Evolutionary conservation across 1,284 basidiomycete species (phyloP), one percentile per base, ranked within the genome.

Genomic region (Kwoniella shivajii): DNA sequence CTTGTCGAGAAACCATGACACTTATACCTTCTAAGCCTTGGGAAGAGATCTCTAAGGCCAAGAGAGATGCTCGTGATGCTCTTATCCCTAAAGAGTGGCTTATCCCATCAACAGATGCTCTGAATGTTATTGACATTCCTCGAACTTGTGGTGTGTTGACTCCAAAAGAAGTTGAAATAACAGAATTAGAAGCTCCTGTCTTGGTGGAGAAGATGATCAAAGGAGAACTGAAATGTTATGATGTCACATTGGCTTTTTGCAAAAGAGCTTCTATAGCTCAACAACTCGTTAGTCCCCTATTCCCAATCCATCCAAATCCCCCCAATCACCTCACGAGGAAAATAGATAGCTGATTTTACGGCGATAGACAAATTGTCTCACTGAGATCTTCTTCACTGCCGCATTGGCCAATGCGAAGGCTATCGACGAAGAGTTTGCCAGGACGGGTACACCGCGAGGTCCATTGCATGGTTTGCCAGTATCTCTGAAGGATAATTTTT

Each of bases 211-310:
- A 61, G 58, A 63, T 75, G 58, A 14, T 60, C 7, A 45, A 27
- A n/a, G 60, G 61, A 14, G 57, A 67, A 50, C 50, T 67, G 29
- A 69, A 54, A 20, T 62, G 63, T n/a, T 63, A 67, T 44, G 65
- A 61, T 11, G 71, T 75, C n/a, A 61, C 44, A n/a, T 42, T 38
- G 37, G 76, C 89, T 0, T 91, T 88, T 73, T 85, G 84, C 72
- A 91, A 92, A 78, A 81, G 89, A 20, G 88, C 90, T 0, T 81
- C 88, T 46, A 77, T 92, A 48, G 89, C 90, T 0, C 90, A 92
- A 57, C 90, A 92, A 71, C 75, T 90, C 13, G 90, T 90, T 59
- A 70, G 86, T 79, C 5, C 37, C 27, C 13, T 14, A 33, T 30
- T 9, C 34, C 30, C 4, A 4, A 37, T 41, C 26, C 14, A 41